Evolutionary conservation across 371 early-diverging fungal species (phyloP).

Genomic region (Mortierella polycephala): DNA sequence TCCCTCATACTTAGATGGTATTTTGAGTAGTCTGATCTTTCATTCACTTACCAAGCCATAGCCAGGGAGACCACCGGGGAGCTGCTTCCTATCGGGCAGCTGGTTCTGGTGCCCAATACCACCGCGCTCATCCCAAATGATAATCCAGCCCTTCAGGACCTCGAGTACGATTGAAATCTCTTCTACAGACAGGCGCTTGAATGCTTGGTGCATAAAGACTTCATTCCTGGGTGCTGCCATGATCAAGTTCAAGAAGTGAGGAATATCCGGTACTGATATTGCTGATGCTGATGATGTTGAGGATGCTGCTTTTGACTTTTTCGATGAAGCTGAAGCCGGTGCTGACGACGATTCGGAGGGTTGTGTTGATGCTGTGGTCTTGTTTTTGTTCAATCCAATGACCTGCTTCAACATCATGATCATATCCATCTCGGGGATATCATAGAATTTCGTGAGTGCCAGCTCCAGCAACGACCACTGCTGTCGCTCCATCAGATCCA

Average conservation of each 20-base stretch:
- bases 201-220: conserved; percentile 68
- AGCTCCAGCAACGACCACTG: conserved; percentile 65
- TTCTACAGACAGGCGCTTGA: conserved; percentile 59
- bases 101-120: conserved; percentile 46
- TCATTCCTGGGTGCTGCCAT: conserved; percentile 68
- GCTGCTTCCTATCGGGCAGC: conserved; percentile 30
- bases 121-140: conserved; percentile 48
- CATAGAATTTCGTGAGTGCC: conserved; percentile 61
- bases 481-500: conserved; percentile 61
- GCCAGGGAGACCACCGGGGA: conserved; percentile 42
- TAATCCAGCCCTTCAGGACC: conserved; percentile 59
- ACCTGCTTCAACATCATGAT: conserved; percentile 58
- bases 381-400: conserved; percentile 41
- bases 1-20: neutral
- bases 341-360: neutral
- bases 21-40: neutral
- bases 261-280: conserved; percentile 43
- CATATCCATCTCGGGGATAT: conserved; percentile 70
- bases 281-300: conserved; percentile 7
- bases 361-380: conserved; percentile 12
- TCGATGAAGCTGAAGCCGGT: conserved; percentile 4
- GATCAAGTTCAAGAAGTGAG: conserved; percentile 57
- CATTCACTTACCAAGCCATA: conserved; percentile 47
- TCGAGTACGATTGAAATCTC: conserved; percentile 61
- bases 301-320: conserved; percentile 1